Evolutionary conservation across 1,284 basidiomycete species (phyloP).

Genomic region (Sanghuangporus baumii): DNA sequence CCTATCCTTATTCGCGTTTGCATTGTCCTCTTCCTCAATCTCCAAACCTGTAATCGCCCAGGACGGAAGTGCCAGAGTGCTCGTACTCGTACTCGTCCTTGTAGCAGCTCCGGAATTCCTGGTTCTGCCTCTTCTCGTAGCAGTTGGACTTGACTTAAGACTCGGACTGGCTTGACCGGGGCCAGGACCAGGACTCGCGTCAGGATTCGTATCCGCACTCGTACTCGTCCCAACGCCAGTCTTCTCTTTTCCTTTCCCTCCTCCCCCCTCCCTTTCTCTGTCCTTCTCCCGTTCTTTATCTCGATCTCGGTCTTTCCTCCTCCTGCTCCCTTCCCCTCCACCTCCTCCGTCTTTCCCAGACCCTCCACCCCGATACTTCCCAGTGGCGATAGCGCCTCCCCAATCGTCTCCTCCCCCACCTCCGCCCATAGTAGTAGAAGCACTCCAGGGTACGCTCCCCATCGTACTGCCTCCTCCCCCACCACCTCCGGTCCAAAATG

Average conservation of each 20-base stretch:
- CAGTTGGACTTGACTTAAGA: neutral
- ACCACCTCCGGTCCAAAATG: constrained; percentile 21
- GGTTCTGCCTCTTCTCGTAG: neutral
- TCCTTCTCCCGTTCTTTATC: constrained; percentile 35
- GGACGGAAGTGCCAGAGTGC: constrained; percentile 1
- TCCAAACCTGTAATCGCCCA: constrained; percentile 9
- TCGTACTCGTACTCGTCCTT: neutral
- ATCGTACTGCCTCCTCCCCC: constrained; percentile 30
- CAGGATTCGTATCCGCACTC: neutral
- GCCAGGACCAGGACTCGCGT: neutral
- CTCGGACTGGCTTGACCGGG: neutral
- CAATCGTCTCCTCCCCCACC: constrained; percentile 30
- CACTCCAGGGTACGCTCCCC: constrained; percentile 18
- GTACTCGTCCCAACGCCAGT: neutral
- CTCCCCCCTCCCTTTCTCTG: neutral
- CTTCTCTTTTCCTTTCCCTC: neutral
- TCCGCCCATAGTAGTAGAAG: constrained; percentile 27
- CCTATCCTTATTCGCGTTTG: neutral
- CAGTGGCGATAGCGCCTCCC: constrained; percentile 29
- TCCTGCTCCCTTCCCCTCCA: constrained; percentile 38
- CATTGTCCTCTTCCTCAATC: neutral
- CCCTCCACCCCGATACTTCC: constrained; percentile 47
- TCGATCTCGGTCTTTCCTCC: constrained; percentile 37
- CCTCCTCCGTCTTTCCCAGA: constrained; percentile 27
- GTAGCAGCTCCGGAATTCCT: neutral